Base-by-base conservation (phyloP, 331 rosid species). In the Erythrophleum ivorense region DNA sequence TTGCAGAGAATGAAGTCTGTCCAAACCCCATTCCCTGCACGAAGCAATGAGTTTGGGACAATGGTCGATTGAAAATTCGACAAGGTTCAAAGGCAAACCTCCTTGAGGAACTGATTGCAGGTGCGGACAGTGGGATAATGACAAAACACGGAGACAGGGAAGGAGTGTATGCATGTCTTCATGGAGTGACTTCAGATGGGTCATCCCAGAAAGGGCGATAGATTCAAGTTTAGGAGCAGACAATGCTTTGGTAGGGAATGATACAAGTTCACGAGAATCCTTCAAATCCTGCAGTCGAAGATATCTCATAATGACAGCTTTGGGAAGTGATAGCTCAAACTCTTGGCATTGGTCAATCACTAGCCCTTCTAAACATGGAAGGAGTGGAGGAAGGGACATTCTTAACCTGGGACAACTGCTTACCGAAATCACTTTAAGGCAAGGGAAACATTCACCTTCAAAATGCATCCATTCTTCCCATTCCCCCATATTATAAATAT, bases 391-490 rank as follows among this genome's bases (percentile, higher is more conserved):
- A 0, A 80, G 67, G 2, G 48, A 4, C 40, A 19, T 54, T 63
- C 45, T 80, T 67, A 80, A 68, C 10, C 13, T 33, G 14, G 79
- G 79, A 70, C 87, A 84, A 10, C 12, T 0, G 7, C 1, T 9
- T 15, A 84, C 14, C 33, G 0, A 21, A 18, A 84, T 69, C 24
- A 19, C 9, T 71, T 52, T 41, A 10, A 84, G 87, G 77, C 75
- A 75, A 2, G 67, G 67, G 21, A 74, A 74, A 55, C 52, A 38
- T 74, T 19, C 53, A 66, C 33, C 77, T 66, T 59, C 75, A 48
- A 67, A 7, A 59, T 48, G 63, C 6, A 18, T 5, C 82, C 86
- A 83, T 72, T 83, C 79, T 53, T 78, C 62, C 86, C 75, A 83
- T 38, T 57, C 54, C 8, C 2, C 24, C 86, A 83, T 77, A 6